These are phyloP conservation scores for Silene conica DNA, from an alignment of 148 eudicot species.

Conservation along the genomic window DNA sequence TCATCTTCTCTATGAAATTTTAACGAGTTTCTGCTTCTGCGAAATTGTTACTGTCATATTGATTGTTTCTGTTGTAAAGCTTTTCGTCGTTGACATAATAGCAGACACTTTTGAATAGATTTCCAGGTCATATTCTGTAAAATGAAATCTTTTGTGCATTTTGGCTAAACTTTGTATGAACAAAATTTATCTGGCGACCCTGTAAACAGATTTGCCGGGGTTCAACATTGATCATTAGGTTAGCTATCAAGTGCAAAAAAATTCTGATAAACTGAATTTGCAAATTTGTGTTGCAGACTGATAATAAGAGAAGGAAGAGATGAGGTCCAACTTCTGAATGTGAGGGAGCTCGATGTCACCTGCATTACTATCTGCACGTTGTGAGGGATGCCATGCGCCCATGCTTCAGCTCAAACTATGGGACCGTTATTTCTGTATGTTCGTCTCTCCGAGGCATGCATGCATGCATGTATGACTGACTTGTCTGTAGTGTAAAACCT, in stretches of 20 bases:
- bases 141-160: too few relatives aligned
- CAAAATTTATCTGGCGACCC: too few relatives aligned
- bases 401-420: conserved; percentile 29
- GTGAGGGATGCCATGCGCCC: conserved; percentile 20
- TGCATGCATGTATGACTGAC: conserved; percentile 21
- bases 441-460: conserved; percentile 16
- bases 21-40: too few relatives aligned
- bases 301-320: conserved; percentile 42
- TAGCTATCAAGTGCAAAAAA: too few relatives aligned
- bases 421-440: conserved; percentile 28
- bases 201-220: too few relatives aligned
- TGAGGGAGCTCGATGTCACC: conserved; percentile 15
- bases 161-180: too few relatives aligned
- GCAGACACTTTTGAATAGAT: not conserved
- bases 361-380: conserved; percentile 30
- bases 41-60: not conserved
- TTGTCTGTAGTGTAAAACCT: conserved; percentile 26
- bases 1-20: too few relatives aligned
- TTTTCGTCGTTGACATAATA: not conserved
- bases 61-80: not conserved
- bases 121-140: not conserved
- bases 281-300: conserved; percentile 23
- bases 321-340: conserved; percentile 14
- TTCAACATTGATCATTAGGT: too few relatives aligned
- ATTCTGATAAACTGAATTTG: not conserved